A percentile compares a stretch with the other conserved stretches of the same genome.
Evolutionary conservation across 306 rosid genomes (phyloP).

Genomic region (Chamaecrista fasciculata): DNA sequence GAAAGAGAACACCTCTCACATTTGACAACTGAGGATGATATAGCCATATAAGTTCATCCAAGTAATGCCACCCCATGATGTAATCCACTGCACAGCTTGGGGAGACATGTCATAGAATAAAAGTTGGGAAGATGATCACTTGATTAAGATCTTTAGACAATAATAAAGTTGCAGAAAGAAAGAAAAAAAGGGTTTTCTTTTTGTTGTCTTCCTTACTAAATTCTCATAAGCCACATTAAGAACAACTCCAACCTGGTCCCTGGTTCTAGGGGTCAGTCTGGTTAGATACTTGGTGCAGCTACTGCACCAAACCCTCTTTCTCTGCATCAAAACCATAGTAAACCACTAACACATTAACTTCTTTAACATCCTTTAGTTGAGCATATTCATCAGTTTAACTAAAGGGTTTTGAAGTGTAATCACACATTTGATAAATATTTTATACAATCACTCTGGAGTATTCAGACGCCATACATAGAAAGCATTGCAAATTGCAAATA

Average conservation of each 20-base stretch:
- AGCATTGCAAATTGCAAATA: neutral
- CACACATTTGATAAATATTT: constrained; percentile 31
- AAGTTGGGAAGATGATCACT: constrained; percentile 49
- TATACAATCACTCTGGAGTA: constrained; percentile 23
- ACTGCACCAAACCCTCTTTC: constrained; percentile 83
- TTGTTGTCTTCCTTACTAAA: constrained; percentile 69
- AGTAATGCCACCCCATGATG: constrained; percentile 64
- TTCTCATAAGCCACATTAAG: constrained; percentile 68
- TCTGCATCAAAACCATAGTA: constrained; percentile 98
- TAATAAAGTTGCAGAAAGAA: constrained; percentile 41
- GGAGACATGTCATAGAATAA: constrained; percentile 63
- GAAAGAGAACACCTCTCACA: constrained; percentile 90
- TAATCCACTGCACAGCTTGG: constrained; percentile 72
- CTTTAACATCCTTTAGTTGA: constrained; percentile 37
- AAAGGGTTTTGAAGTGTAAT: constrained; percentile 36
- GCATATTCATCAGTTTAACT: constrained; percentile 41
- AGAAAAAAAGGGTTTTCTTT: constrained; percentile 33
- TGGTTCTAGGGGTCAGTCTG: constrained; percentile 88
- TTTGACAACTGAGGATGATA: constrained; percentile 52
- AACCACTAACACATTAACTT: constrained; percentile 72
- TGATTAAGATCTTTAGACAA: constrained; percentile 43
- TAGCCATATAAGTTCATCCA: constrained; percentile 53
- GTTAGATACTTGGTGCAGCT: constrained; percentile 92
- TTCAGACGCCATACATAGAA: constrained; percentile 14
- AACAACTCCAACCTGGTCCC: constrained; percentile 77